phyloP scores from a whole-genome alignment of 164 flowering plant species.

The Nymphaea thermarum region DNA sequence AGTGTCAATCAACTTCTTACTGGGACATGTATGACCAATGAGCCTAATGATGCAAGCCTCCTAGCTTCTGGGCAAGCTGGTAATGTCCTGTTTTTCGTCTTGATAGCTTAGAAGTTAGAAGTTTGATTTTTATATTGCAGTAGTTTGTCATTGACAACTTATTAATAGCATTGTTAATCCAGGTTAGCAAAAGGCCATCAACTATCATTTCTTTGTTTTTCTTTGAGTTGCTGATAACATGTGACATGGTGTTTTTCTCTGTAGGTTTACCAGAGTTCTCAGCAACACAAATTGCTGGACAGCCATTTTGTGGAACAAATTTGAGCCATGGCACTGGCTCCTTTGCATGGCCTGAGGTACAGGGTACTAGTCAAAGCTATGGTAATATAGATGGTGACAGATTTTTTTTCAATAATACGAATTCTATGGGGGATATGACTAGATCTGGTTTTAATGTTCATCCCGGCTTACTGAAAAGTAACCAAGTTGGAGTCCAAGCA shows the following conservation, averaged over 20 bases:
- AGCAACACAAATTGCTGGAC: neutral
- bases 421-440: conserved; percentile 12
- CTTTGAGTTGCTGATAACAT: no score
- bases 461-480: neutral
- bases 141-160: no score
- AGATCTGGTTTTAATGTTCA: neutral
- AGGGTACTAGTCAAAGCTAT: conserved; percentile 8
- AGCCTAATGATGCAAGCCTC: neutral
- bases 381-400: conserved; percentile 8
- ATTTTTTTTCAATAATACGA: conserved; percentile 11
- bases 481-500: neutral
- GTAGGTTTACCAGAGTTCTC: neutral
- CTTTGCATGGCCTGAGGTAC: conserved; percentile 16
- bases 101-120: neutral
- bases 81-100: neutral
- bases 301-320: conserved; percentile 12
- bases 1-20: conserved; percentile 1
- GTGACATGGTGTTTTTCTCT: no score
- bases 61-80: conserved; percentile 2
- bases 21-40: neutral
- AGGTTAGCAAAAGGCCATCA: neutral
- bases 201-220: no score
- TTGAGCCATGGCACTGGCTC: conserved; percentile 7
- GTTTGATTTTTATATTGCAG: no score
- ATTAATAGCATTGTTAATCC: neutral